Base-by-base conservation (phyloP, 2,329 filamentous ascomycete genomes). In the Colletotrichum higginsianum region DNA sequence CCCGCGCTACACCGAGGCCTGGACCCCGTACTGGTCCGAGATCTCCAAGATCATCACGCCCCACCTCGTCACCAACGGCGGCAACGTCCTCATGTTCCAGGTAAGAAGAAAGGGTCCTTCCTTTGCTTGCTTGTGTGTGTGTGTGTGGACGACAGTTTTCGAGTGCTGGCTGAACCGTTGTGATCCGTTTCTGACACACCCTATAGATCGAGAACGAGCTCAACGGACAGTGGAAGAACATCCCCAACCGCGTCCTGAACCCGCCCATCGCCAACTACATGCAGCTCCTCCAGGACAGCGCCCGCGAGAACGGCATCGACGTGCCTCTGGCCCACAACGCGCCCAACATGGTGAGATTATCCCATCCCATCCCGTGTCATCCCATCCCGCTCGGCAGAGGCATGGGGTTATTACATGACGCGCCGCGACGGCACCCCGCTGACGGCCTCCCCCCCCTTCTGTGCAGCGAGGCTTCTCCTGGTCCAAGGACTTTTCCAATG, bases 311-410 rank as follows among this genome's bases (percentile, higher is more conserved):
- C 62, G 89, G 89, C 0, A 90, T 92, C 35, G 83, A 87, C 23
- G 83, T 92, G 0, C 90, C 90, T 0, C 77, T 91, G 2, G 88
- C 81, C 44, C 84, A 84, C 65, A 92, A 92, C 66, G 86, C 90
- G 5, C 90, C 90, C 0, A 91, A 90, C 67, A 87, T 90, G 84
- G 78, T 78, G 63, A 61, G 63, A 26, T 26, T 3, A 13, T 26
- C 18, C 11, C 13, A 12, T 11, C 9, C 30, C 30, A 9, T 30
- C 30, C 7, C 30, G 8, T 30, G 5, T 4, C 30, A 30, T 30
- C 30, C 7, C 30, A 30, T 30, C 6, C 30, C 30, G 6, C 7
- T 30, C 30, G 30, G 30, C 6, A 30, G 30, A 30, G 30, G 30
- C 30, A 30, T 30, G 26, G 26, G 26, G 26, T 26, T 4, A 26